These are phyloP conservation scores for Cercospora zeina DNA, from an alignment of 2,329 filamentous ascomycete genomes.

Conservation along the genomic window DNA sequence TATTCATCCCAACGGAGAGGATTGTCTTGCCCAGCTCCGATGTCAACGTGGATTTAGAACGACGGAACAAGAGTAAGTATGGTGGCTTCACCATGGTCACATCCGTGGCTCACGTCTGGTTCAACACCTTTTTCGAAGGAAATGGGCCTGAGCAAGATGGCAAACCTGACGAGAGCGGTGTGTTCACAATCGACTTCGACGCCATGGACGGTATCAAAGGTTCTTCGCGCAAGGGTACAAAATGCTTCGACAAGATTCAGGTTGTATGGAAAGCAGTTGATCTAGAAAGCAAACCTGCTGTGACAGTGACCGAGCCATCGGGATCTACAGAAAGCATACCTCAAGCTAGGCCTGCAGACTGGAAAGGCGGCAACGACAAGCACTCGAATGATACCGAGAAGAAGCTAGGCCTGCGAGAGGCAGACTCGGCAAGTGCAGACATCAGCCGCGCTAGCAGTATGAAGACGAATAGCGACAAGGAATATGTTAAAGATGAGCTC, in stretches of 20 bases:
- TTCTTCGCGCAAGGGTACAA: slow-evolving; percentile 74
- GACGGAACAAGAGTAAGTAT: slow-evolving; percentile 75
- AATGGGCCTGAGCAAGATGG: slow-evolving; percentile 68
- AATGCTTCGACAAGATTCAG: slow-evolving; percentile 76
- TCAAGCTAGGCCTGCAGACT: slow-evolving; percentile 70
- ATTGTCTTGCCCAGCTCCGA: slow-evolving; percentile 78
- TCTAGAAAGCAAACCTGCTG: slow-evolving; percentile 30
- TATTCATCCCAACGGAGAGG: slow-evolving; percentile 70
- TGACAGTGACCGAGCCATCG: slow-evolving; percentile 63
- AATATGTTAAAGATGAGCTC: slow-evolving; percentile 34
- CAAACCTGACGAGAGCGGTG: slow-evolving; percentile 65
- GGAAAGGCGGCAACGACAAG: slow-evolving; percentile 61
- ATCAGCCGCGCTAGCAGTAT: slow-evolving; percentile 74
- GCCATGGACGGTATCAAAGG: slow-evolving; percentile 94
- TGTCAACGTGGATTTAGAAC: slow-evolving; percentile 85
- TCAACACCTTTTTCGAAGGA: slow-evolving; percentile 92
- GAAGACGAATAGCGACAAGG: slow-evolving; percentile 22
- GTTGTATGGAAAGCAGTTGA: slow-evolving; percentile 72
- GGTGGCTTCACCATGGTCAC: slow-evolving; percentile 85
- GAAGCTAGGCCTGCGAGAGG: slow-evolving; percentile 66
- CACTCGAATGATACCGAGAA: slow-evolving; percentile 50
- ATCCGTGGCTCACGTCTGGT: slow-evolving; percentile 92
- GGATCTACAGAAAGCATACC: slow-evolving; percentile 66
- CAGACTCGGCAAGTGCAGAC: slow-evolving; percentile 64
- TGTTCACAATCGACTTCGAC: slow-evolving; percentile 72